Evolutionary conservation across 2,329 filamentous ascomycete species (phyloP).

Genomic region (Penicillium sp.): DNA sequence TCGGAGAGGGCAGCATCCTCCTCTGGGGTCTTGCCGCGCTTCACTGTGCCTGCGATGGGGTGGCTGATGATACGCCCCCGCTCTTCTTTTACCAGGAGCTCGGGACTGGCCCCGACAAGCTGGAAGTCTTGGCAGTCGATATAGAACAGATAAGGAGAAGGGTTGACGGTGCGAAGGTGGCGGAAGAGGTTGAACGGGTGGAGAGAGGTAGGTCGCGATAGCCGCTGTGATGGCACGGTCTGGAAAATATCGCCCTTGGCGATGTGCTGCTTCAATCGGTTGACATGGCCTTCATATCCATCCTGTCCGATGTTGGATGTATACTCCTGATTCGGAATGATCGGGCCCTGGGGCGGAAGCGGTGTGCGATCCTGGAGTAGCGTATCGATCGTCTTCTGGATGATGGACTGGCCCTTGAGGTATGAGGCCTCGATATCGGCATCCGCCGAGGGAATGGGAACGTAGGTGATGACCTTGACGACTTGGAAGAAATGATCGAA

Average conservation of each 20-base stretch:
- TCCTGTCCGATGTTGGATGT: conserved; percentile 85
- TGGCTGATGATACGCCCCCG: conserved; percentile 87
- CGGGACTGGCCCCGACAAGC: conserved; percentile 91
- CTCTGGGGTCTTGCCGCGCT: conserved; percentile 74
- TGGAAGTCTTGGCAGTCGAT: conserved; percentile 89
- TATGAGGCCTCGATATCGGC: conserved; percentile 68
- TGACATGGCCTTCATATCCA: conserved; percentile 91
- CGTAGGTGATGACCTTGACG: conserved; percentile 89
- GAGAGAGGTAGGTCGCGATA: conserved; percentile 81
- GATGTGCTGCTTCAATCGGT: conserved; percentile 84
- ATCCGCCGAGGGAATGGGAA: conserved; percentile 64
- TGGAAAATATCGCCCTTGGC: conserved; percentile 93
- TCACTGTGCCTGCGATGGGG: conserved; percentile 94
- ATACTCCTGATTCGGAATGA: conserved; percentile 73
- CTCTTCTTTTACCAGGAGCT: conserved; percentile 90
- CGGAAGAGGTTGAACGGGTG: conserved; percentile 99
- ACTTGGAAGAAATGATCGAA: conserved; percentile 94
- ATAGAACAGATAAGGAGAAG: conserved; percentile 96
- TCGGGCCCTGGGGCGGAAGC: conserved; percentile 72
- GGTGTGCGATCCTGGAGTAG: conserved; percentile 74
- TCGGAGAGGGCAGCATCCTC: conserved; percentile 79
- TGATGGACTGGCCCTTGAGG: conserved; percentile 61
- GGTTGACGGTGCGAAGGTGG: conserved; percentile 94
- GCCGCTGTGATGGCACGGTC: conserved; percentile 90
- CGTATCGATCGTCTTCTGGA: conserved; percentile 67